Evolutionary conservation across 495 filamentous ascomycete genomes (phyloP).

Genomic region (Xylaria bambusicola): DNA sequence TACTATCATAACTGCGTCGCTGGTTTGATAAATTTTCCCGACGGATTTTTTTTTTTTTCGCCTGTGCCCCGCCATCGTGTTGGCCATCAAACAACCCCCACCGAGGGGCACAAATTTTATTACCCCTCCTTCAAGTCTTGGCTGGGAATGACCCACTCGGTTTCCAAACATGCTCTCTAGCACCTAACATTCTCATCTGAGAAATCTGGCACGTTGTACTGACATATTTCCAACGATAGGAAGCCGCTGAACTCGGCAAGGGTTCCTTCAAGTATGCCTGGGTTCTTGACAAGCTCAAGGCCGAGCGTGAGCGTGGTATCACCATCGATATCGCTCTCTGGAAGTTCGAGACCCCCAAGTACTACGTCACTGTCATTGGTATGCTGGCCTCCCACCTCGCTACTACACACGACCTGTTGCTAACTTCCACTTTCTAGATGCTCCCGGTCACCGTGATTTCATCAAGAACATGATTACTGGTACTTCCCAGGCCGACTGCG

Average conservation of each 20-base stretch:
- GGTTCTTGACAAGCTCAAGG: constrained; percentile 99
- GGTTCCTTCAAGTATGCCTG: constrained; percentile 99
- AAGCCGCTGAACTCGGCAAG: constrained; percentile 99
- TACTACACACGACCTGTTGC: too few relatives aligned
- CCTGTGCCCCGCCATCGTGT: constrained; percentile 30
- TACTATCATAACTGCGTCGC: not conserved
- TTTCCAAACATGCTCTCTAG: too few relatives aligned
- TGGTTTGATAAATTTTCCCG: constrained; percentile 18
- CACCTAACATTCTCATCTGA: too few relatives aligned
- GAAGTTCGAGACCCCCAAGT: constrained; percentile 99
- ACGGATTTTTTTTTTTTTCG: constrained; percentile 19
- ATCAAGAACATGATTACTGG: constrained; percentile 99
- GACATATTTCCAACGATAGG: constrained; percentile 57
- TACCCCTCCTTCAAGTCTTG: constrained; percentile 35
- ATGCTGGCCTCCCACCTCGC: constrained; percentile 35
- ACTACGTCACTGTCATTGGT: constrained; percentile 99
- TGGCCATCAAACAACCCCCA: constrained; percentile 21
- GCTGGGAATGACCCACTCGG: constrained; percentile 32
- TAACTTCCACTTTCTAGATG: constrained; percentile 59
- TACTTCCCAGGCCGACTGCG: constrained; percentile 99
- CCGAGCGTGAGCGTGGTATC: constrained; percentile 99
- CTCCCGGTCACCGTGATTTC: constrained; percentile 99
- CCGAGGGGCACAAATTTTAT: constrained; percentile 40
- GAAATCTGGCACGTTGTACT: not conserved
- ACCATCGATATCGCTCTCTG: constrained; percentile 99